These are phyloP conservation scores for Protostelium mycophagum DNA, from an alignment of 78 protist species.

Conservation along the genomic window DNA sequence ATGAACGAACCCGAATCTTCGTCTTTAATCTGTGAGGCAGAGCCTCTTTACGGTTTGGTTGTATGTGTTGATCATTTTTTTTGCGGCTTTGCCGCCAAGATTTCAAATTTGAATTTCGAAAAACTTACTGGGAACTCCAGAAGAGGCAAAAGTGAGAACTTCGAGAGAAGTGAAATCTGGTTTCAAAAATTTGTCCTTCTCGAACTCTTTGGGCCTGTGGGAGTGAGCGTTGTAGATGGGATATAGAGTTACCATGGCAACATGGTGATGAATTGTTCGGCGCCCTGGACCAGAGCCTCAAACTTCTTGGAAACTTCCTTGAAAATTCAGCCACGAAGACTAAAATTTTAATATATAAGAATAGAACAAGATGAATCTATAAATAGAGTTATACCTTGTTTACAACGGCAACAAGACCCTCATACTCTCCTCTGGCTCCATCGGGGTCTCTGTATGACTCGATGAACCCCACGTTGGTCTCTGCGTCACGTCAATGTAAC, in stretches of 20 bases:
- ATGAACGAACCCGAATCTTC: no score
- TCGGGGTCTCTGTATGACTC: slow-evolving; percentile 75
- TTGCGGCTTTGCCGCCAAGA: no score
- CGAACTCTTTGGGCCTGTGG: slow-evolving; percentile 22
- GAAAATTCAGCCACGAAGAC: background rate
- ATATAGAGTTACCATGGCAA: slow-evolving; percentile 61
- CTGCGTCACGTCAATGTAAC: no score
- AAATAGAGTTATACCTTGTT: slow-evolving; percentile 26
- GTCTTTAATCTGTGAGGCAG: no score
- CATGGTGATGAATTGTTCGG: slow-evolving; percentile 27
- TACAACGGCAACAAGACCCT: slow-evolving; percentile 79
- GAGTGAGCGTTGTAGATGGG: background rate
- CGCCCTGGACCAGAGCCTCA: slow-evolving; percentile 37
- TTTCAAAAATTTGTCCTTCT: slow-evolving; percentile 60
- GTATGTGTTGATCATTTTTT: no score
- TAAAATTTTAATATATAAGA: background rate
- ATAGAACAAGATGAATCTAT: background rate
- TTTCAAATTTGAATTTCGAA: no score
- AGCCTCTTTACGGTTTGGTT: no score
- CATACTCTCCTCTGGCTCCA: slow-evolving; percentile 82
- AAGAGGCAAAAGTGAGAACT: slow-evolving; percentile 62
- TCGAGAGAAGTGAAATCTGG: slow-evolving; percentile 84
- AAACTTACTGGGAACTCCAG: slow-evolving; percentile 66
- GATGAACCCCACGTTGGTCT: slow-evolving; percentile 79
- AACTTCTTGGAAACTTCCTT: slow-evolving; percentile 35